Base-by-base conservation (phyloP, 192 early-diverging fungal genomes). In the Backusella luteola region DNA sequence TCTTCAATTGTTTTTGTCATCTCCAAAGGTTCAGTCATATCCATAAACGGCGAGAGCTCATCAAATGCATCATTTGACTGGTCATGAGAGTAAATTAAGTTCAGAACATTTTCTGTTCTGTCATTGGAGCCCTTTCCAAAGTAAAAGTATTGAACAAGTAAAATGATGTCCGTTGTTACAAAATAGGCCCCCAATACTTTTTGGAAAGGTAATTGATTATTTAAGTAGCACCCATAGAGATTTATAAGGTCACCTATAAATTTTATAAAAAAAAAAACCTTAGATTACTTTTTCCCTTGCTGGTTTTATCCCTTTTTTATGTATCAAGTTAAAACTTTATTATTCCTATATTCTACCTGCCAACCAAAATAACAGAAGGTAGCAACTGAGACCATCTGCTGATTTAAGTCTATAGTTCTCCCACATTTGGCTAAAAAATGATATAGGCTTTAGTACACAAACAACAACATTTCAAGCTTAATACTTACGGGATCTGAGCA, bases 201-300 rank as follows among this genome's bases (percentile, higher is more conserved):
- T 42, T 95, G 94, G 66, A 95, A 95, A 12, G 86, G 80, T 14
- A 90, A 86, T 79, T 94, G 94, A 12, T 89, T 71, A 42, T 92
- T 90, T 29, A 92, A 75, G 23, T 93, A 66, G 23, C 92, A 90
- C 21, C 94, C 92, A 44, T 90, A 75, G 3, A 93, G 76, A 76
- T 92, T 94, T 73, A 86, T 83, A 66, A 91, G 29, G 77, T 95
- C 94, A 34, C 93, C 93, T 82, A 77, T 44, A 59, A 59, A 6
- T 29, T 26, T 63, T 63, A 29, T 53, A 29, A 29, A 63, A 26
- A 59, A 26, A 56, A 26, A 11, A 63, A 26, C 26, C 53, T 63
- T 63, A 63, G 56, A 63, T 63, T 63, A 29, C n/a, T 23, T 63
- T 8, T 41, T 46, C 21, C 6, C 66, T 32, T 41, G 35, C 34